phyloP scores from a whole-genome alignment of 2,329 filamentous ascomycete species.

The Huntiella bhutanensis region DNA sequence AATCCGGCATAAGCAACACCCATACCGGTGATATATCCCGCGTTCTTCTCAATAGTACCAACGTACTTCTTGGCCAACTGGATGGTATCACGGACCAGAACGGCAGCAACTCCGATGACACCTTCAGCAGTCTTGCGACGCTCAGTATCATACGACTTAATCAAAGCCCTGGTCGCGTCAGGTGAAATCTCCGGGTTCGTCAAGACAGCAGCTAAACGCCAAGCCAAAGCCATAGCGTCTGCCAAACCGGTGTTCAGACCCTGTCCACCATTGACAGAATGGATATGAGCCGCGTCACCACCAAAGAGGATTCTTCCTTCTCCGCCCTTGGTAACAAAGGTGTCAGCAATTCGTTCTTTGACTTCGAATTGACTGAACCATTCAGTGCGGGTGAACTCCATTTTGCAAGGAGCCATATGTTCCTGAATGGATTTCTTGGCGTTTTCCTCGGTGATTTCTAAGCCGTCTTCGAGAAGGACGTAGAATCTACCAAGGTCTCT shows the following conservation, averaged over 20 bases:
- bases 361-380: slow-evolving; percentile 28
- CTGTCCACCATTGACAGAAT: slow-evolving; percentile 36
- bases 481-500: slow-evolving; percentile 22
- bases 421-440: slow-evolving; percentile 17
- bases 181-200: slow-evolving; percentile 14
- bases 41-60: slow-evolving; percentile 27
- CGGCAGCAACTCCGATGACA: slow-evolving; percentile 28
- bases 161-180: slow-evolving; percentile 15
- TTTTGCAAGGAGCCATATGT: slow-evolving; percentile 24
- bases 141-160: slow-evolving; percentile 27
- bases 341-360: slow-evolving; percentile 23
- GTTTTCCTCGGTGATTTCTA: slow-evolving; percentile 22
- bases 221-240: slow-evolving; percentile 34
- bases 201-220: slow-evolving; percentile 25
- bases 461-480: slow-evolving; percentile 26
- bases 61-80: slow-evolving; percentile 27
- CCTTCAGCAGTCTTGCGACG: slow-evolving; percentile 24
- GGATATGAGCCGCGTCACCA: slow-evolving; percentile 38
- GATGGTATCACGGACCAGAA: slow-evolving; percentile 26
- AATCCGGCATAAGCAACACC: slow-evolving; percentile 22
- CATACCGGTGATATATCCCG: slow-evolving; percentile 29
- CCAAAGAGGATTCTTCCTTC: slow-evolving; percentile 30
- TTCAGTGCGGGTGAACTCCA: slow-evolving; percentile 26
- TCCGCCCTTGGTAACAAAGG: slow-evolving; percentile 15
- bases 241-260: slow-evolving; percentile 40